Percentiles rank a stretch among this genome's conserved stretches.
Conservation (phyloP, 2,329 filamentous ascomycete species). For the Penicillium sp. region DNA sequence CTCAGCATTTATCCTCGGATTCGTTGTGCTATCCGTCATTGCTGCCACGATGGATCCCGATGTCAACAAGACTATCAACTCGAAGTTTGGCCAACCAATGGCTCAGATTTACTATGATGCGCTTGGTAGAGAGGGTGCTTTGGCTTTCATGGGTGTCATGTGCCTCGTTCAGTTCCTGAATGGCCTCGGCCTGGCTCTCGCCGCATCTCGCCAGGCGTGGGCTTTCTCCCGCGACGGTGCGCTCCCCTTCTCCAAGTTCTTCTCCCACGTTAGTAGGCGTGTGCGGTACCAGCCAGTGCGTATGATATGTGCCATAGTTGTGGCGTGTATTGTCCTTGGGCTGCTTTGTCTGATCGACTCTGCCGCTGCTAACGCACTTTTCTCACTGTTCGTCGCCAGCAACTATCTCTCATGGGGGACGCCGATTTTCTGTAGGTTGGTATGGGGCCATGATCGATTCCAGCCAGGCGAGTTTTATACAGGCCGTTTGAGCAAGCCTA, state of each 20-base stretch:
- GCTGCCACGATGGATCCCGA: conserved; percentile 60
- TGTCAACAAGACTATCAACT: conserved; percentile 47
- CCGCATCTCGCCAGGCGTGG: conserved; percentile 63
- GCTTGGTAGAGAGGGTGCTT: conserved; percentile 59
- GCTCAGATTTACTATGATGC: conserved; percentile 64
- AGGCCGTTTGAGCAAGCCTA: conserved; percentile 53
- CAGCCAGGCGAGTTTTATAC: conserved; percentile 63
- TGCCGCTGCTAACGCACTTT: conserved; percentile 61
- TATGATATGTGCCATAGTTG: conserved; percentile 57
- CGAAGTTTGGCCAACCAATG: conserved; percentile 62
- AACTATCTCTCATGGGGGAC: conserved; percentile 64
- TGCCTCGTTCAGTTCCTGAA: conserved; percentile 66
- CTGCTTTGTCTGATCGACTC: conserved; percentile 60
- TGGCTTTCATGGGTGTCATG: conserved; percentile 61
- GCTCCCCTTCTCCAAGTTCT: conserved; percentile 61
- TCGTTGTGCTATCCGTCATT: conserved; percentile 59
- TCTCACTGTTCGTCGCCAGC: conserved; percentile 57
- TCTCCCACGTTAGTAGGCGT: conserved; percentile 57
- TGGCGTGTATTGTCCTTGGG: conserved; percentile 56
- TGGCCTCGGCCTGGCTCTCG: conserved; percentile 60
- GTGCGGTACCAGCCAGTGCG: conserved; percentile 62
- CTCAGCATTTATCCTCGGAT: conserved; percentile 53
- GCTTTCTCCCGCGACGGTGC: conserved; percentile 65
- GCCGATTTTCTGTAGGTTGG: conserved; percentile 60
- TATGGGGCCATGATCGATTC: conserved; percentile 62